A percentile compares a stretch with the other conserved stretches of the same genome.
These are phyloP conservation scores for Penicillium fuscoglaucum DNA, from an alignment of 2,329 filamentous ascomycete species.

Conservation along the genomic window DNA sequence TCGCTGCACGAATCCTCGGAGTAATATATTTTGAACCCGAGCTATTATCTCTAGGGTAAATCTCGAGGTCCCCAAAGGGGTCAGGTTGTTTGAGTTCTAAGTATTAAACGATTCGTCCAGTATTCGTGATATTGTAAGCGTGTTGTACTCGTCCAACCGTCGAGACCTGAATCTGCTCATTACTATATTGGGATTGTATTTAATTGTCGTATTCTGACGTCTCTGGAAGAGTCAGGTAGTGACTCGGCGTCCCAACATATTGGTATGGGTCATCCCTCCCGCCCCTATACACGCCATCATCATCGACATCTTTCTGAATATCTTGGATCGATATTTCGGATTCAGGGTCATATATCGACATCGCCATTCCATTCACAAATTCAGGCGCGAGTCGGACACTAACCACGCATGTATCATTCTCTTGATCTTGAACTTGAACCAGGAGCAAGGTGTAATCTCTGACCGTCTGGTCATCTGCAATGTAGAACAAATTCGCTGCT, in stretches of 20 bases:
- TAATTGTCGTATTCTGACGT: neutral
- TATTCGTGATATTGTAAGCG: too few relatives aligned
- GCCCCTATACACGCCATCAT: neutral
- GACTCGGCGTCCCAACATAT: neutral
- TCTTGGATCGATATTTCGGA: neutral
- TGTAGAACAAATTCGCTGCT: neutral
- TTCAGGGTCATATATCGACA: neutral
- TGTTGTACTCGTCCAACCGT: too few relatives aligned
- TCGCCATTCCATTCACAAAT: neutral
- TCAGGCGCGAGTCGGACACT: neutral
- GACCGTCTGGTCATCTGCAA: neutral
- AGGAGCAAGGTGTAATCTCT: neutral
- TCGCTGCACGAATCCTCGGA: too few relatives aligned
- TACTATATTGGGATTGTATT: neutral
- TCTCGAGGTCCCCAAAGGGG: too few relatives aligned
- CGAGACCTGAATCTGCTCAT: too few relatives aligned
- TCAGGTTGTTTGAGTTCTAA: too few relatives aligned
- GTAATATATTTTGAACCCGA: too few relatives aligned
- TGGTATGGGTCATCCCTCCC: neutral
- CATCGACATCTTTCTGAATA: neutral
- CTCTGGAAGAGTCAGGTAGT: neutral
- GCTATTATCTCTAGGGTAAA: too few relatives aligned
- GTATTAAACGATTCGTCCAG: too few relatives aligned
- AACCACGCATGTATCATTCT: neutral
- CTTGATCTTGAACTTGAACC: neutral